These are phyloP conservation scores for Pseudocercospora macadamiae DNA, from an alignment of 2,329 filamentous ascomycete species.

Conservation along the genomic window DNA sequence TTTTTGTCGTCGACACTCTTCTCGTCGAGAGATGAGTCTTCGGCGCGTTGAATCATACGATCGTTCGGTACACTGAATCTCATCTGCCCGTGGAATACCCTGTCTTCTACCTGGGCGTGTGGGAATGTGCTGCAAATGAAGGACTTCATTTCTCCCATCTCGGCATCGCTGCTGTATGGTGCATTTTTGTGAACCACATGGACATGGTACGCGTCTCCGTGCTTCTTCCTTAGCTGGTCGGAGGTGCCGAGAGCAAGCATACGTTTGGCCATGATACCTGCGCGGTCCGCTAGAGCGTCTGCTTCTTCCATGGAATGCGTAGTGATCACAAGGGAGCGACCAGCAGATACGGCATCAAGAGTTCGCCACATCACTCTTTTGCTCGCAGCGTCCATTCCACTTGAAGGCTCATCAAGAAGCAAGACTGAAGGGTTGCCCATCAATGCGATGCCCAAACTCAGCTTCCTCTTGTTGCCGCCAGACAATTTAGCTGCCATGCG, in stretches of 20 bases:
- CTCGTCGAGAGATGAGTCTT: constrained; percentile 18
- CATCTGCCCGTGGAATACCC: constrained; percentile 82
- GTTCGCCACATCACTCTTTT: constrained; percentile 95
- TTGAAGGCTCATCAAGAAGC: constrained; percentile 85
- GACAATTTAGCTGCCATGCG: constrained; percentile 80
- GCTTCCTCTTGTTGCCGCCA: constrained; percentile 91
- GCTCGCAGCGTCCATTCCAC: constrained; percentile 85
- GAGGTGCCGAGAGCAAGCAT: constrained; percentile 85
- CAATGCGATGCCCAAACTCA: constrained; percentile 83
- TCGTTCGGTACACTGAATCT: constrained; percentile 73
- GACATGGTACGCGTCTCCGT: constrained; percentile 78
- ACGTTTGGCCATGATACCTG: constrained; percentile 80
- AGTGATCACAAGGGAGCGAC: constrained; percentile 82
- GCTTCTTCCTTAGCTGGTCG: constrained; percentile 70
- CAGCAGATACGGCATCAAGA: constrained; percentile 70
- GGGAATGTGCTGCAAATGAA: constrained; percentile 69
- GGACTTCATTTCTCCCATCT: constrained; percentile 66
- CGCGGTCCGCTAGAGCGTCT: constrained; percentile 79
- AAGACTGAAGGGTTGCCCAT: constrained; percentile 91
- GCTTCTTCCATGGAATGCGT: constrained; percentile 97
- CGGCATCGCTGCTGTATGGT: constrained; percentile 69
- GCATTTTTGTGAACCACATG: constrained; percentile 77
- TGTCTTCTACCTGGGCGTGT: constrained; percentile 68
- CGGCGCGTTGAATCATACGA: constrained; percentile 26
- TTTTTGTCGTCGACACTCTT: constrained; percentile 20